A percentile compares a stretch with the other conserved stretches of the same genome.
These are phyloP conservation scores for Cladosporium cucumerinum DNA, from an alignment of 2,329 filamentous ascomycete species.

Conservation along the genomic window DNA sequence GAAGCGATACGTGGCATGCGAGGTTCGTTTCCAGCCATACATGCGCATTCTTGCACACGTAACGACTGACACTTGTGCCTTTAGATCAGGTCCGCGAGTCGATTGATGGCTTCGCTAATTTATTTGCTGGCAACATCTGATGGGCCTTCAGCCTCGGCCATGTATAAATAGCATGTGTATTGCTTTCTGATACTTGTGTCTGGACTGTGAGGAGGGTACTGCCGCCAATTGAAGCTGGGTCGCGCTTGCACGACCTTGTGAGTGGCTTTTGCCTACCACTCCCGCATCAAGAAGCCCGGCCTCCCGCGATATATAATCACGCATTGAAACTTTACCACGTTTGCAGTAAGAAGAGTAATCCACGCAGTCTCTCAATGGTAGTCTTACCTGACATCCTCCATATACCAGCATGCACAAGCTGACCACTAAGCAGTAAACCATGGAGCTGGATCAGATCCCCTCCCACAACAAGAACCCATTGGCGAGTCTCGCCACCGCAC, in stretches of 20 bases:
- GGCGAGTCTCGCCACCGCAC: background rate
- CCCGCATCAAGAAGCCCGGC: background rate
- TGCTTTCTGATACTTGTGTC: background rate
- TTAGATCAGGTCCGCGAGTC: conserved; percentile 13
- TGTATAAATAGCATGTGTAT: background rate
- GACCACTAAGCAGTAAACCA: background rate
- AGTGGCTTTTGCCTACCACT: background rate
- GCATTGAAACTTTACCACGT: background rate
- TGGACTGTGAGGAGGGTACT: too few species aligned
- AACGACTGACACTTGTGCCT: background rate
- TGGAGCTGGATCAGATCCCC: background rate
- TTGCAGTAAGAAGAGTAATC: background rate
- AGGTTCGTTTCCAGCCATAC: conserved; percentile 14
- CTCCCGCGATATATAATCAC: background rate
- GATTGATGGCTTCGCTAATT: conserved; percentile 7
- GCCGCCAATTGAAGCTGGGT: background rate
- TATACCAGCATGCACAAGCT: background rate
- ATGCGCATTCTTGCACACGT: background rate
- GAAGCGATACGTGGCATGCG: conserved; percentile 24
- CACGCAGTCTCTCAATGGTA: background rate
- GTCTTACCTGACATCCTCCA: background rate
- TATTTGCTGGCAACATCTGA: conserved; percentile 14
- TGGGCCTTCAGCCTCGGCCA: too few species aligned
- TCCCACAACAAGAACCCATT: background rate
- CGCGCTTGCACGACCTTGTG: background rate